These are phyloP conservation scores for Kuraishia ogatae DNA, from an alignment of 805 yeast species.

Conservation along the genomic window DNA sequence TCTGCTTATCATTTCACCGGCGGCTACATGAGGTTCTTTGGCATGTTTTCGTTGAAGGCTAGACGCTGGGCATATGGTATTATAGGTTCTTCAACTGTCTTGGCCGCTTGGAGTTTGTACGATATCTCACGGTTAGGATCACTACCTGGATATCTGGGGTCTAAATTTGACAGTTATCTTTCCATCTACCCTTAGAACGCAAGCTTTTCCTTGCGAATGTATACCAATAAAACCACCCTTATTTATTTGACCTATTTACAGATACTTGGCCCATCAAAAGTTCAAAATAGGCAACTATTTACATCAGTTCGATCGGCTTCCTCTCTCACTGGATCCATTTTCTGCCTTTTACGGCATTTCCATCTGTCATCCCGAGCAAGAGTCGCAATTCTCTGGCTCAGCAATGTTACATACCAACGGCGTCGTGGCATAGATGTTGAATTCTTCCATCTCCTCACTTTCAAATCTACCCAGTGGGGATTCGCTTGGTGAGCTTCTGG, in stretches of 20 bases:
- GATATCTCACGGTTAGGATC: constrained; percentile 12
- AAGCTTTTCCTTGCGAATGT: not conserved
- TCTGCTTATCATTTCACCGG: constrained; percentile 44
- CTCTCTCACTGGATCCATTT: not conserved
- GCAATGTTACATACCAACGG: constrained; percentile 11
- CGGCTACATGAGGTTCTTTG: constrained; percentile 42
- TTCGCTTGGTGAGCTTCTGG: not conserved
- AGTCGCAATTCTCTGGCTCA: constrained; percentile 22
- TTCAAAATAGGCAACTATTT: not conserved
- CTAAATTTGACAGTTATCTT: constrained; percentile 12
- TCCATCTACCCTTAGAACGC: not conserved
- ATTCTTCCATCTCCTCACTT: not conserved
- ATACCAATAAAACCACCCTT: not conserved
- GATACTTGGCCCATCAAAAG: not conserved
- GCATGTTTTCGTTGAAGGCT: constrained; percentile 27
- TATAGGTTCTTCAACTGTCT: constrained; percentile 25
- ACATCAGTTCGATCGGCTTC: not conserved
- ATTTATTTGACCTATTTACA: not conserved
- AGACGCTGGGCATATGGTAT: constrained; percentile 35
- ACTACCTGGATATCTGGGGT: constrained; percentile 14
- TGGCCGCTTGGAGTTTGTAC: constrained; percentile 29
- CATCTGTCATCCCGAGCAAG: constrained; percentile 25
- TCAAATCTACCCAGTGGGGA: not conserved
- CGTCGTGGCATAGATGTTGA: constrained; percentile 7
- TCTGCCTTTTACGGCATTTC: not conserved